Conservation (phyloP, 345 rosid genomes). For the Tarenaya hassleriana region DNA sequence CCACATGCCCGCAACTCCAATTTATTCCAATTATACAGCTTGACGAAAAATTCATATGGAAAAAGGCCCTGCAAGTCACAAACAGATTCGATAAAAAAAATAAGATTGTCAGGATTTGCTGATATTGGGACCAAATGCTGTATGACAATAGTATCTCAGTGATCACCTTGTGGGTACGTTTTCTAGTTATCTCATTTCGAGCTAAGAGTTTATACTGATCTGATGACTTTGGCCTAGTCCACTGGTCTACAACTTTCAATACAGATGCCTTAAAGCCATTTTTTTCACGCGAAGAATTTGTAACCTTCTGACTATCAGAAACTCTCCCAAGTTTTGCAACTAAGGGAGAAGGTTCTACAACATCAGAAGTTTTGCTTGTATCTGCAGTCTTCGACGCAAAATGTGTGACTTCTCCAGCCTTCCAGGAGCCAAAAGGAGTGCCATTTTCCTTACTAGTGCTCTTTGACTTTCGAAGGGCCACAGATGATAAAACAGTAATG, state of each 20-base stretch:
- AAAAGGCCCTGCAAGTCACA: conserved; percentile 60
- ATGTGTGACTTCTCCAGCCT: conserved; percentile 29
- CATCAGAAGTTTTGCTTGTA: conserved; percentile 28
- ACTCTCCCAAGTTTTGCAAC: conserved; percentile 32
- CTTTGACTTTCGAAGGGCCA: conserved; percentile 30
- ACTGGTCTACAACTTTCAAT: conserved; percentile 59
- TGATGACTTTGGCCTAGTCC: conserved; percentile 47
- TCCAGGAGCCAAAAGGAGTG: conserved; percentile 27
- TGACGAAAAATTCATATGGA: conserved; percentile 71
- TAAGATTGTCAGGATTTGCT: conserved; percentile 13
- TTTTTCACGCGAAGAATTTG: conserved; percentile 33
- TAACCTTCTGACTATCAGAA: conserved; percentile 26
- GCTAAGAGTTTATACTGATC: neutral
- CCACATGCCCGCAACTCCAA: conserved; percentile 77
- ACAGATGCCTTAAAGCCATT: conserved; percentile 55
- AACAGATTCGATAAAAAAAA: conserved; percentile 14
- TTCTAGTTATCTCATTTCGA: conserved; percentile 42
- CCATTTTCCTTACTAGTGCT: conserved; percentile 21
- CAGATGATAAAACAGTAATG: conserved; percentile 19
- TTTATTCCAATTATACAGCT: conserved; percentile 62
- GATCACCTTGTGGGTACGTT: conserved; percentile 57
- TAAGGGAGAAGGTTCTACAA: conserved; percentile 26
- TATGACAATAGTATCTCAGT: conserved; percentile 9
- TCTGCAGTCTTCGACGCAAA: conserved; percentile 29
- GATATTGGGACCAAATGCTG: conserved; percentile 3